Evolutionary conservation across 441 rosid species (phyloP), one percentile per base, ranked within the genome.

Genomic region (Hura crepitans): DNA sequence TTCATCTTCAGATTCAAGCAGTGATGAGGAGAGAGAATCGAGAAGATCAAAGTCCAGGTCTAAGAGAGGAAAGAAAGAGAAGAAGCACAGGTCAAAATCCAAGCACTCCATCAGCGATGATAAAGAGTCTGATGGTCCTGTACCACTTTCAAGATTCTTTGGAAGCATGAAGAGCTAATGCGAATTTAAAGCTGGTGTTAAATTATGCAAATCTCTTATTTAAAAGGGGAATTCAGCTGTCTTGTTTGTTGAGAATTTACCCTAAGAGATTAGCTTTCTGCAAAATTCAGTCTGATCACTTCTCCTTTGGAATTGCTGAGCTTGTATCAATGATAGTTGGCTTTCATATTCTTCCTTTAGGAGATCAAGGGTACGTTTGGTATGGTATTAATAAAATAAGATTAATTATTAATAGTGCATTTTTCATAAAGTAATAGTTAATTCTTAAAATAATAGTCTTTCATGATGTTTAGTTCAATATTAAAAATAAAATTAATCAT

Each of bases 101-200:
- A 92, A 86, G 81, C 83, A 68, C 68, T 81, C 79, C 13, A 69
- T 84, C 72, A 76, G 75, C 47, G 83, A 73, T 7, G 84, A 81
- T 50, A 87, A 85, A 62, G 91, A 74, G 72, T 79, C 78, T 0
- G 87, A 78, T 67, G 97, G 97, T 51, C 99, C 97, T 14, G 91
- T 95, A 18, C 95, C 95, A 7, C 93, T 95, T 64, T 92, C 99
- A 31, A 92, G 72, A 81, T 90, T 92, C 89, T 95, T 95, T 59
- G 97, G 75, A 69, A 92, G 71, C 80, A 61, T 78, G 62, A 94
- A 90, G 82, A 83, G 80, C 75, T 88, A 65, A 80, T 57, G 25
- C 23, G 46, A 39, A 25, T 10, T 71, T 12, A 27, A 49, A 58
- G 58, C 42, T 73, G 62, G 20, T 47, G 39, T 62, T 31, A 70